These are phyloP conservation scores for Colletotrichum sp. DNA, from an alignment of 2,329 filamentous ascomycete species.

Conservation along the genomic window DNA sequence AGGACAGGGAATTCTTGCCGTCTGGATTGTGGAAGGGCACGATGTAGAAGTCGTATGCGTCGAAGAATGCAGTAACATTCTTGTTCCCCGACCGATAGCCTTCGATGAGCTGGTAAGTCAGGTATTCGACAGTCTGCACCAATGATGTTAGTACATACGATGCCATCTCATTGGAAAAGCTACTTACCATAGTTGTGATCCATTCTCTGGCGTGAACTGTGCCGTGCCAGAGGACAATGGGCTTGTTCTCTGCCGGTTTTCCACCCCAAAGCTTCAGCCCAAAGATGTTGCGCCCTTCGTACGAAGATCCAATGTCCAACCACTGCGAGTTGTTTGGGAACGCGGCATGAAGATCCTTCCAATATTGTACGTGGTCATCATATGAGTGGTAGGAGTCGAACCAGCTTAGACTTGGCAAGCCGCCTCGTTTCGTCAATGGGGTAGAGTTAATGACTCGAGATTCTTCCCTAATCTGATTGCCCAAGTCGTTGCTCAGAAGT, in stretches of 20 bases:
- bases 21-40: constrained; percentile 59
- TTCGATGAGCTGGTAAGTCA: constrained; percentile 42
- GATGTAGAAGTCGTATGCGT: constrained; percentile 65
- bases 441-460: constrained; percentile 23
- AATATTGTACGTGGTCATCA: constrained; percentile 54
- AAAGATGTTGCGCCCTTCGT: constrained; percentile 57
- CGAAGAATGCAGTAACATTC: constrained; percentile 47
- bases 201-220: constrained; percentile 61
- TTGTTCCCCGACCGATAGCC: constrained; percentile 42
- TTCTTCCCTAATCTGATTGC: constrained; percentile 32
- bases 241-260: constrained; percentile 42
- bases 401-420: constrained; percentile 46
- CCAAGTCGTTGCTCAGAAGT: constrained; percentile 31
- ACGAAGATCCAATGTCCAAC: constrained; percentile 46
- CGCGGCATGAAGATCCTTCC: constrained; percentile 47
- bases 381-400: constrained; percentile 60
- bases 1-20: constrained; percentile 32
- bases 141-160: not conserved
- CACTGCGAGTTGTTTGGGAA: constrained; percentile 53
- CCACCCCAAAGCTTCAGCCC: constrained; percentile 59
- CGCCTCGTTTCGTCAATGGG: constrained; percentile 24
- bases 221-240: constrained; percentile 53
- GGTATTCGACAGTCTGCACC: constrained; percentile 31
- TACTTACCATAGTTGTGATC: constrained; percentile 64
- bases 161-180: not conserved